Evolutionary conservation across 1,139 yeast genomes (phyloP), one percentile per base, ranked within the genome.

Genomic region (Debaryomycetaceae sp.): DNA sequence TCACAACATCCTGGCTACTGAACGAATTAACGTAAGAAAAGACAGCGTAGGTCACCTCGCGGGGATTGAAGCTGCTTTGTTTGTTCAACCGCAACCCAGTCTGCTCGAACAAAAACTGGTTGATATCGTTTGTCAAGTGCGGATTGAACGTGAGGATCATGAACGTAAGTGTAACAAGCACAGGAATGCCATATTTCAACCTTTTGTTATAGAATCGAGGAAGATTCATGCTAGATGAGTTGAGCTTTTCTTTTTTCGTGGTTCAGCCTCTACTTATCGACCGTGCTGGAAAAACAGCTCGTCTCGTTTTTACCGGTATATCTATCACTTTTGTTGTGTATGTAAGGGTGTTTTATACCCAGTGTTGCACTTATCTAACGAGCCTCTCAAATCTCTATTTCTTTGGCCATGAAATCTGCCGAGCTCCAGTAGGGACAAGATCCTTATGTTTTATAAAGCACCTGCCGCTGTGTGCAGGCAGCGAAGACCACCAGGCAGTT

Each of bases 31-130:
- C 45, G 45, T 51, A 55, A n/a, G 51, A 37, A 36, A 50, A 57
- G 5, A 69, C 38, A 17, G 51, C 51, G 39, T 53, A 46, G n/a
- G 67, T 53, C 20, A 57, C 48, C 38, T 54, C 45, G 37, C 69
- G 56, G 1, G 75, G 75, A 47, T 66, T 61, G 50, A 68, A 70
- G 2, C 36, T 27, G 4, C 64, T 55, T 9, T 45, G 42, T 42
- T 51, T 52, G 37, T 64, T 67, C 34, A 56, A 54, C 13, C 51
- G 52, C 11, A 66, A 48, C 7, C 71, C 64, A 9, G 58, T 45
- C 23, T 46, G 41, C 36, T 66, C 69, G 14, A 68, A 49, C 27
- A 43, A 42, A 17, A 39, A 42, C 46, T 68, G 71, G 40, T 59
- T 52, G 11, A 65, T 50, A 14, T 59, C 53, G 4, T 42, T 43